Evolutionary conservation across 352 stramenopile genomes (phyloP).

Genomic region (Phytophthora fragariaefolia): DNA sequence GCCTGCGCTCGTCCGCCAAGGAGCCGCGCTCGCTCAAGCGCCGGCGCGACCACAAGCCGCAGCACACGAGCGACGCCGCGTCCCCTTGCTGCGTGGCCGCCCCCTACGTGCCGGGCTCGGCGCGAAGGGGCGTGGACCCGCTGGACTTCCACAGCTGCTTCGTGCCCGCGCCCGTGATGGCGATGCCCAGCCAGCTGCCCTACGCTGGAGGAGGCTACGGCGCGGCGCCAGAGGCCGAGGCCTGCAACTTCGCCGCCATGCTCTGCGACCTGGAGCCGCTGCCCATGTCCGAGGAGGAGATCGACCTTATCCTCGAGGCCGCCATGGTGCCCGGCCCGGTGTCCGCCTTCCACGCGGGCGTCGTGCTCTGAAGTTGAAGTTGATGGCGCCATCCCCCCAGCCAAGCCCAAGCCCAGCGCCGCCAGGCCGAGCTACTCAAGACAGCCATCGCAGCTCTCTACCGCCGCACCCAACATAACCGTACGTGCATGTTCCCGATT

Average conservation of each 20-base stretch:
- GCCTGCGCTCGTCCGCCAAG: slow-evolving; percentile 44
- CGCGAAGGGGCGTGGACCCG: slow-evolving; percentile 26
- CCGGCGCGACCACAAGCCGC: slow-evolving; percentile 26
- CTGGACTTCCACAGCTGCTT: slow-evolving; percentile 46
- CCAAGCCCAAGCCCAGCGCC: neutral
- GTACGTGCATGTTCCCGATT: neutral
- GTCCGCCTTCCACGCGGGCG: slow-evolving; percentile 17
- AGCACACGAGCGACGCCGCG: slow-evolving; percentile 13
- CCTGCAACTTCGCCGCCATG: slow-evolving; percentile 32
- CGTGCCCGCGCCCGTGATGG: slow-evolving; percentile 3
- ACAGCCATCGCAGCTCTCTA: too few relatives aligned
- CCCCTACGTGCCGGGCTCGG: neutral
- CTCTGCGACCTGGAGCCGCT: slow-evolving; percentile 43
- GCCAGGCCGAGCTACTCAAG: too few relatives aligned
- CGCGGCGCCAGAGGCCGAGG: slow-evolving; percentile 10
- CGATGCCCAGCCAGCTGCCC: slow-evolving; percentile 21
- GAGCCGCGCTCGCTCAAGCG: slow-evolving; percentile 35
- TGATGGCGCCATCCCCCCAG: too few relatives aligned
- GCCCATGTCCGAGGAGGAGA: slow-evolving; percentile 51
- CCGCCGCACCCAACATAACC: too few relatives aligned
- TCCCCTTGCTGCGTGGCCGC: slow-evolving; percentile 37
- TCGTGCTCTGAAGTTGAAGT: slow-evolving; percentile 36
- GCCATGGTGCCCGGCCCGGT: slow-evolving; percentile 24
- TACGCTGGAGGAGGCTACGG: slow-evolving; percentile 8
- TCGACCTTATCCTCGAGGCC: slow-evolving; percentile 51